These are phyloP conservation scores for Ganoderma meredithae DNA, from an alignment of 1,284 basidiomycete genomes.

Conservation along the genomic window DNA sequence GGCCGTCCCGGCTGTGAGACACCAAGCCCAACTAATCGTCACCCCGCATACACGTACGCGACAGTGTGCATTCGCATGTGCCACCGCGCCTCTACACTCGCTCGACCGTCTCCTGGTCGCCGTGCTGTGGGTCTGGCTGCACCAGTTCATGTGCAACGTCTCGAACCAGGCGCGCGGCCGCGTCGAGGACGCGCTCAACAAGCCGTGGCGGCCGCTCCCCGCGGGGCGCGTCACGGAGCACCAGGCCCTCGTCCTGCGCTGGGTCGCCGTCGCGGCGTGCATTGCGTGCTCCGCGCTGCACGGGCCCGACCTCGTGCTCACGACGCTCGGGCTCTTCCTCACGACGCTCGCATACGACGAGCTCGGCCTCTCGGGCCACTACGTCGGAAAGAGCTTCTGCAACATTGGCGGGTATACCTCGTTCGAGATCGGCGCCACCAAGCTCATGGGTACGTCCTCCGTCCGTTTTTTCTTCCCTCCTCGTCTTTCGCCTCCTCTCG, in stretches of 20 bases:
- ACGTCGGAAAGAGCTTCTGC: constrained; percentile 42
- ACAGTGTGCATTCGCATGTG: constrained; percentile 37
- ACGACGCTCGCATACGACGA: constrained; percentile 44
- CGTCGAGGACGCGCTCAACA: constrained; percentile 44
- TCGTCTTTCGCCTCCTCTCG: too few relatives aligned
- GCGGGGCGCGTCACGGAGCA: constrained; percentile 39
- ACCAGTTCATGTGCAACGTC: constrained; percentile 45
- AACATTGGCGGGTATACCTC: constrained; percentile 43
- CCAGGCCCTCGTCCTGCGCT: constrained; percentile 40
- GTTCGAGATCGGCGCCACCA: constrained; percentile 45
- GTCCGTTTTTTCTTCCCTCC: too few relatives aligned
- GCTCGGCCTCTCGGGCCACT: constrained; percentile 35
- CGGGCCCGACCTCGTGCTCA: constrained; percentile 33
- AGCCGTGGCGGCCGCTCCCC: constrained; percentile 46
- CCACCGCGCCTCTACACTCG: constrained; percentile 35
- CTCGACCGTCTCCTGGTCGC: constrained; percentile 27
- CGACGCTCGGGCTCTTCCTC: constrained; percentile 37
- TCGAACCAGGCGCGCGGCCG: constrained; percentile 43
- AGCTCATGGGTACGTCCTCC: constrained; percentile 38
- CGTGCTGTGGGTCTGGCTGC: constrained; percentile 42
- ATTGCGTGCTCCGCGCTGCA: constrained; percentile 39
- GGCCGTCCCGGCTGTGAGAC: not conserved
- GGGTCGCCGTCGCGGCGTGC: constrained; percentile 32
- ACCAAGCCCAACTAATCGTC: not conserved
- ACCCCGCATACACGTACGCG: too few relatives aligned